Percentiles rank a stretch among this genome's conserved stretches.
These are phyloP conservation scores for Chytriomyces sp. DNA, from an alignment of 192 early-diverging fungal species.

Conservation along the genomic window DNA sequence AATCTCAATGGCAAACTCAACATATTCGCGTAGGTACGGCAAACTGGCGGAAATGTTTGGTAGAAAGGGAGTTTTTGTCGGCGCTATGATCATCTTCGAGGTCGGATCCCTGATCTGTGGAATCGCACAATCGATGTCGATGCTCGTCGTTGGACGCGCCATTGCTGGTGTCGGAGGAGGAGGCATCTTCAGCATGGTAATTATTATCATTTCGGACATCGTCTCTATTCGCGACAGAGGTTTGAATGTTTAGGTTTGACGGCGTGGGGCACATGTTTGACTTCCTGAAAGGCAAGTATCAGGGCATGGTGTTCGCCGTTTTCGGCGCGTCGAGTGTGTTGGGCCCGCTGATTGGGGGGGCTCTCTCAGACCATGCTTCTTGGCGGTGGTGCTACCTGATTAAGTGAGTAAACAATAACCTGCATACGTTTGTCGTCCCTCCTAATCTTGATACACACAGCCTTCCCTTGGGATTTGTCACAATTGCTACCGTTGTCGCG, in stretches of 20 bases:
- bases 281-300: constrained; percentile 52
- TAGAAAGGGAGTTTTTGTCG: constrained; percentile 54
- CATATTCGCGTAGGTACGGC: constrained; percentile 11
- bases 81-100: constrained; percentile 73
- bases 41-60: constrained; percentile 37
- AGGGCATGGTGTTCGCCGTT: constrained; percentile 70
- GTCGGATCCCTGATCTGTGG: constrained; percentile 73
- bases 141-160: constrained; percentile 69
- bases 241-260: not conserved
- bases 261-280: not conserved
- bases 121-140: constrained; percentile 7
- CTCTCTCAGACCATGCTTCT: constrained; percentile 64
- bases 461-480: constrained; percentile 69
- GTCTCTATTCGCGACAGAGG: constrained; percentile 62
- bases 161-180: constrained; percentile 18
- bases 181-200: not conserved
- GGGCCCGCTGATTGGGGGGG: constrained; percentile 79
- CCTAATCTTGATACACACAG: constrained; percentile 51
- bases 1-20: not conserved
- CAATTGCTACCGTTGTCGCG: constrained; percentile 52
- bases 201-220: not conserved
- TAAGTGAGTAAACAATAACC: no score
- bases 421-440: no score
- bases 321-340: constrained; percentile 73
- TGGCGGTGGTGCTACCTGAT: constrained; percentile 66